Evolutionary conservation across 78 protist species (phyloP).

Genomic region (Speleostelium caveatum): DNA sequence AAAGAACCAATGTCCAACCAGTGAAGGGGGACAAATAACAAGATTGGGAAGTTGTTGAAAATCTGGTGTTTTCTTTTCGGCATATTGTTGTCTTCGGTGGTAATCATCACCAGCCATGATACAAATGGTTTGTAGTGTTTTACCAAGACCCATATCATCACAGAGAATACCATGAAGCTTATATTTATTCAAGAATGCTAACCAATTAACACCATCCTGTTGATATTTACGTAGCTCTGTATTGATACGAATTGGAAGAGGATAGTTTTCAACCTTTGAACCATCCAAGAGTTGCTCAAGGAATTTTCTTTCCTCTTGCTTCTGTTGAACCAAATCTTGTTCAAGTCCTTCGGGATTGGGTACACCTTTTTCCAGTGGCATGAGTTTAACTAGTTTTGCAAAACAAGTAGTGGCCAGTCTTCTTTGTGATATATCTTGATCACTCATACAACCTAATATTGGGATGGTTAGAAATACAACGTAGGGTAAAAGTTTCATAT

Average conservation of each 20-base stretch:
- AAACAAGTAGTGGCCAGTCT: slow-evolving; percentile 57
- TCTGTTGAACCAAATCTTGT: background rate
- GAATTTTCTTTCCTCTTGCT: slow-evolving; percentile 61
- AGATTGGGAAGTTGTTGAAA: slow-evolving; percentile 82
- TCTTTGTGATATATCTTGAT: slow-evolving; percentile 63
- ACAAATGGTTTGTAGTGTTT: slow-evolving; percentile 96
- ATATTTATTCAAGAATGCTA: slow-evolving; percentile 86
- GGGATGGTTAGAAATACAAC: slow-evolving; percentile 64
- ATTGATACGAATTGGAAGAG: slow-evolving; percentile 81
- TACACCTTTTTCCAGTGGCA: slow-evolving; percentile 83
- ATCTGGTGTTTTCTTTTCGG: slow-evolving; percentile 24
- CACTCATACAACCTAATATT: slow-evolving; percentile 77
- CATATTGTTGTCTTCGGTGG: slow-evolving; percentile 36
- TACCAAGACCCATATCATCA: slow-evolving; percentile 99
- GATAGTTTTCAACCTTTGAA: slow-evolving; percentile 70
- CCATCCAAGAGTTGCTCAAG: slow-evolving; percentile 80
- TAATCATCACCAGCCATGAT: slow-evolving; percentile 79
- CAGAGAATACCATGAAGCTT: slow-evolving; percentile 90
- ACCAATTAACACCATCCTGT: slow-evolving; percentile 96
- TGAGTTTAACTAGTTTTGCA: slow-evolving; percentile 67
- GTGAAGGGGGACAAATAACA: slow-evolving; percentile 96
- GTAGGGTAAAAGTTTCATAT: slow-evolving; percentile 55
- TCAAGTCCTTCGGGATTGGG: slow-evolving; percentile 60
- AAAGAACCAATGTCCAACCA: slow-evolving; percentile 94
- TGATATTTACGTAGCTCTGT: slow-evolving; percentile 93